Conservation (phyloP, 306 rosid genomes). For the Prosopis cineraria region DNA sequence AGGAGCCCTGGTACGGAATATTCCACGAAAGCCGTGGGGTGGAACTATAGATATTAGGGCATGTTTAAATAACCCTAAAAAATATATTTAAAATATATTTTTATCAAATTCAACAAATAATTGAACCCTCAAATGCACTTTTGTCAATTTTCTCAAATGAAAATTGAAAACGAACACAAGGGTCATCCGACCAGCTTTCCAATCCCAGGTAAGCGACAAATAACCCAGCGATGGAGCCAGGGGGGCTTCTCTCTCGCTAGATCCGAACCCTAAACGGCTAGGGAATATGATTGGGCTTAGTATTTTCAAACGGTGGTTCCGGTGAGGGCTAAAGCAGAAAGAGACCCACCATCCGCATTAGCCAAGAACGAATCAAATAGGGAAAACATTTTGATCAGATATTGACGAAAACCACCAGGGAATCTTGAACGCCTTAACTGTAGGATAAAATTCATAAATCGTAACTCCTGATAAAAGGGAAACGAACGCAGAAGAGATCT, state of each 20-base stretch:
- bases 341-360: not conserved
- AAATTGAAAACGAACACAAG: too few relatives aligned
- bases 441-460: not conserved
- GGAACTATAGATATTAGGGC: not conserved
- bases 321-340: not conserved
- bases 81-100: too few relatives aligned
- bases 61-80: too few relatives aligned
- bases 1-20: not conserved
- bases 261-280: not conserved
- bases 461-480: not conserved
- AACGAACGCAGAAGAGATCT: not conserved
- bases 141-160: too few relatives aligned
- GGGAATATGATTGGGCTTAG: not conserved
- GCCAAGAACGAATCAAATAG: not conserved
- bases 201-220: not conserved
- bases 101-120: too few relatives aligned
- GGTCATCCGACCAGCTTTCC: not conserved
- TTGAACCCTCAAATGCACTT: too few relatives aligned
- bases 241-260: not conserved
- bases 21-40: not conserved
- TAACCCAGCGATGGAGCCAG: not conserved
- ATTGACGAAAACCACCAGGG: not conserved
- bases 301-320: not conserved
- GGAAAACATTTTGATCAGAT: not conserved
- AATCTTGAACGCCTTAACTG: not conserved